Evolutionary conservation across 495 filamentous ascomycete genomes (phyloP).

Genomic region (Rusavskia elegans): DNA sequence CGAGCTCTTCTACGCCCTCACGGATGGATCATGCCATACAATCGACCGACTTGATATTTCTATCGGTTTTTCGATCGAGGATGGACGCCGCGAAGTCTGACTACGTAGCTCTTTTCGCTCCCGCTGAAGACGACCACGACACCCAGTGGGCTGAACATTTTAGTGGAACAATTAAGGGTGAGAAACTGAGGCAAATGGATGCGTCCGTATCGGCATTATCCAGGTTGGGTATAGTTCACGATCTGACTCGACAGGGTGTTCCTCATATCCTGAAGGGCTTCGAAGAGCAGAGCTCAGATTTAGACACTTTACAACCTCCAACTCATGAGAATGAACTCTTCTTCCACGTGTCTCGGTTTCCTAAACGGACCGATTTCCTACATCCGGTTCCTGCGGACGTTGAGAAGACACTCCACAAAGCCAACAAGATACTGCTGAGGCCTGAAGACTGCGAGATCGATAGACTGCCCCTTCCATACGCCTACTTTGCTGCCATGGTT

Average conservation of each 20-base stretch:
- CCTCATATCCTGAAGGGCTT: slow-evolving; percentile 14
- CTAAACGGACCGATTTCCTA: slow-evolving; percentile 46
- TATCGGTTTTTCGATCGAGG: slow-evolving; percentile 17
- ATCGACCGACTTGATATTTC: slow-evolving; percentile 18
- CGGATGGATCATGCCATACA: slow-evolving; percentile 1
- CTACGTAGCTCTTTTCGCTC: slow-evolving; percentile 20
- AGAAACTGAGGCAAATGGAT: neutral
- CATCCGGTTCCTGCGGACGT: slow-evolving; percentile 19
- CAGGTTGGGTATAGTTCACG: slow-evolving; percentile 18
- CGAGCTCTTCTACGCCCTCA: neutral
- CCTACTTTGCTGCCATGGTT: slow-evolving; percentile 53
- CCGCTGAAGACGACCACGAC: slow-evolving; percentile 1
- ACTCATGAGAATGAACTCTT: slow-evolving; percentile 24
- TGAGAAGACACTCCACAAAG: too few relatives aligned
- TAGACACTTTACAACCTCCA: neutral
- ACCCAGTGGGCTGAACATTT: slow-evolving; percentile 1
- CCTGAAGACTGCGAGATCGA: slow-evolving; percentile 28
- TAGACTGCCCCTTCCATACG: slow-evolving; percentile 40
- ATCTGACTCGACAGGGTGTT: slow-evolving; percentile 10
- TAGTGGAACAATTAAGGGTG: neutral
- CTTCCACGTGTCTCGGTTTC: slow-evolving; percentile 31
- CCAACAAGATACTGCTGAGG: neutral
- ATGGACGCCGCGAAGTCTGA: slow-evolving; percentile 17
- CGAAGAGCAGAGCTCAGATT: neutral
- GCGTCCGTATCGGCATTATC: neutral